Evolutionary conservation across 805 yeast genomes (phyloP), one percentile per base, ranked within the genome.

Genomic region (Wickerhamiella lipophila): DNA sequence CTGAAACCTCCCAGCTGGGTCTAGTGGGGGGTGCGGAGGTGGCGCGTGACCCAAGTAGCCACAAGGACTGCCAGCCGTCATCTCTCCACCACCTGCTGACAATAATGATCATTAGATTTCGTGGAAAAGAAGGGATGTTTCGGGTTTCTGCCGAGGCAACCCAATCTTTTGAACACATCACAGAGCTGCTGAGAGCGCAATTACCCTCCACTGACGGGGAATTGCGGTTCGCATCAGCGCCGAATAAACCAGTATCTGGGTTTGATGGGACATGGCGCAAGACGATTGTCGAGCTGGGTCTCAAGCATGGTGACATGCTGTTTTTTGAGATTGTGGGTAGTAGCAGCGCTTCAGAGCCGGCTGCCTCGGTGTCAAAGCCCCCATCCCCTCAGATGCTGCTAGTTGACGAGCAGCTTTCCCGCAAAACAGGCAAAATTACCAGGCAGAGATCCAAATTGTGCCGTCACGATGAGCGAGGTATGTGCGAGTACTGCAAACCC

Each of bases 401-500:
- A 0, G 73, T 88, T 1, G 98, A 92, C 64, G 74, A 74, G 45
- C 62, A 60, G 9, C 69, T 88, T 29, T 88, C 81, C 46, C 70
- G 68, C 25, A 72, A 76, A 49, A 74, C 75, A 40, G 99, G 98
- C 0, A 68, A 82, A 49, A 85, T 92, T 49, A 64, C 72, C 25
- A 73, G 98, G 29, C 65, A 69, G 32, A 72, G 69, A 53, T 75
- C 85, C 1, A 51, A 58, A 19, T 68, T 87, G 53, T 89, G 98
- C 64, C 76, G 80, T 52, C 98, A 92, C 62, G 83, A 89, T 2
- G 89, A 80, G 34, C 81, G 81, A 57, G 99, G 97, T 1, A 92
- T 92, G 97, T 92, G 98, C 64, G 98, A 92, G 60, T 86, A 87
- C 61, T 92, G 97, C 63, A 78, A 94, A 29, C 96, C 97, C 0